Base-by-base conservation (phyloP, 805 yeast species). In the Starmerella sp. region DNA sequence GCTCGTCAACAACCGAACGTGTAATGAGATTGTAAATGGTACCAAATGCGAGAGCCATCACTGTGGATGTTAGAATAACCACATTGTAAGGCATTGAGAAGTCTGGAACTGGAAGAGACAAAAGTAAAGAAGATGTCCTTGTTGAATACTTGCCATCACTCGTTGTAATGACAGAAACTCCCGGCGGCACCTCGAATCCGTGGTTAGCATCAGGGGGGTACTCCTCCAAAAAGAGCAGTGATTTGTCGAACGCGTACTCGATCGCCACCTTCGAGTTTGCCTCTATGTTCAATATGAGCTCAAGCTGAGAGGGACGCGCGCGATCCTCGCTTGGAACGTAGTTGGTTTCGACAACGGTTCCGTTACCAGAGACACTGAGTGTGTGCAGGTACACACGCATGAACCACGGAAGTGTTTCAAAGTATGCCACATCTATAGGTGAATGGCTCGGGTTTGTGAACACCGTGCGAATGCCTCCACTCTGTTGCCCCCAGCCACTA, bases 161-260 rank as follows among this genome's bases (percentile, higher is more conserved):
- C 7, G 44, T 52, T 10, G 6, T 57, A 43, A 11, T 52, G 13
- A 55, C 54, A 9, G 62, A 59, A n/a, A 66, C 52, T 5, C 95
- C 95, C 0, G 97, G 95, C 29, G 93, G 93, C 45, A 93, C 81
- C 56, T 90, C 91, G 69, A 93, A 93, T 0, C 98, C 98, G 63
- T 93, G 97, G 67, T 93, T 93, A 2, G 98, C 97, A 73, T 93
- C 98, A 1, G 98, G 98, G n/a, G 98, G 98, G 65, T 93, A 93
- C 67, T 93, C 97, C 3, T 89, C 85, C 57, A 86, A 82, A 55
- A 83, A 77, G 34, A 93, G 74, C 66, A 93, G 74, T 0, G 95
- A 82, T 67, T 90, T 93, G 66, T 93, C 97, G 66, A 91, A 90
- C 54, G 83, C 79, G 66, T 86, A 86, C 3, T 84, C 80, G 32